phyloP scores from a whole-genome alignment of 176 grass and related monocot genomes.

The Eragrostis curvula region DNA sequence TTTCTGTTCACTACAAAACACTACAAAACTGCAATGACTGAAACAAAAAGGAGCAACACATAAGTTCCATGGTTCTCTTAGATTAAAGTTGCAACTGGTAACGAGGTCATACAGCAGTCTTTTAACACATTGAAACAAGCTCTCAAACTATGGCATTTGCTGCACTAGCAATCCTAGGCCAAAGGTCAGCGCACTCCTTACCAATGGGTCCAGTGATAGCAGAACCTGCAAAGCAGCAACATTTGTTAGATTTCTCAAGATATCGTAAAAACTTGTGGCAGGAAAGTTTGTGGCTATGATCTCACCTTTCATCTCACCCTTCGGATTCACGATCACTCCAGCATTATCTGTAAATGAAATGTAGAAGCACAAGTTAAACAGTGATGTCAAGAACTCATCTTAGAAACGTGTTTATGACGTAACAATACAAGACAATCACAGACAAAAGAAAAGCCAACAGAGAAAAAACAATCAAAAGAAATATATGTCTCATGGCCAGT shows the following conservation, averaged over 20 bases:
- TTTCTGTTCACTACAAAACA: conserved; percentile 39
- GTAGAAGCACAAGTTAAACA: not conserved
- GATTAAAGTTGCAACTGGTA: not conserved
- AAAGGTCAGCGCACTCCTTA: conserved; percentile 70
- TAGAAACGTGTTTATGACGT: no score
- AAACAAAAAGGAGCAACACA: conserved; percentile 1
- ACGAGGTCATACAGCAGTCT: conserved; percentile 14
- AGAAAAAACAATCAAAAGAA: not conserved
- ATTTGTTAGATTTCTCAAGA: not conserved
- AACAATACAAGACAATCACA: not conserved
- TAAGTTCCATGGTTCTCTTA: not conserved
- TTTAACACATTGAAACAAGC: conserved; percentile 25
- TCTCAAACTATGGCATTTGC: conserved; percentile 69
- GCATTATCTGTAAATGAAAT: conserved; percentile 52
- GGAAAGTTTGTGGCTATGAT: no score
- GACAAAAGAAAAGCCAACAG: not conserved
- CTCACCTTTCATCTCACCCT: conserved; percentile 72
- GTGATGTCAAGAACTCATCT: not conserved
- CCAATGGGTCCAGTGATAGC: conserved; percentile 65
- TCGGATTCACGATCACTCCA: conserved; percentile 72
- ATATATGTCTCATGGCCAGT: conserved; percentile 77
- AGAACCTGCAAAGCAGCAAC: conserved; percentile 35
- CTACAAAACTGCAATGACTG: conserved; percentile 20
- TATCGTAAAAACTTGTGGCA: no score
- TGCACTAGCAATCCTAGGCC: conserved; percentile 69